Conservation (phyloP, 805 yeast genomes). For the Suhomyces pyralidae region DNA sequence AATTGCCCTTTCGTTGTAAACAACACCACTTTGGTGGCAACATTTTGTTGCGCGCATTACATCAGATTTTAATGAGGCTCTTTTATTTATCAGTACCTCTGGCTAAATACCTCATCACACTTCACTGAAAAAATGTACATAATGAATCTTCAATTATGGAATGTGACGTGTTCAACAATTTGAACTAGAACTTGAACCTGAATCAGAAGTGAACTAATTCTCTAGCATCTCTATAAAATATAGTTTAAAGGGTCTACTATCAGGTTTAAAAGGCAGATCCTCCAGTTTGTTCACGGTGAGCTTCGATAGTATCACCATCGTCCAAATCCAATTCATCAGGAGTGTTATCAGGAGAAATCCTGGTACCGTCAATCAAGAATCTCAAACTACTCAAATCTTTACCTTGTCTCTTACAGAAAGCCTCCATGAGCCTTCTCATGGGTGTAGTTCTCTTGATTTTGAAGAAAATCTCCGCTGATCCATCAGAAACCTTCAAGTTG, state of each 20-base stretch:
- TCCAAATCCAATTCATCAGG: slow-evolving; percentile 92
- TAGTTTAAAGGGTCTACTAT: background rate
- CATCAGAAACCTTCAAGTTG: slow-evolving; percentile 91
- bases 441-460: slow-evolving; percentile 92
- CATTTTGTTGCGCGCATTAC: background rate
- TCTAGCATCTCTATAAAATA: background rate
- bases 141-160: background rate
- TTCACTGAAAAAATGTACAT: background rate
- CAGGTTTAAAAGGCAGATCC: slow-evolving; percentile 31
- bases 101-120: background rate
- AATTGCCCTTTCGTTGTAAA: background rate
- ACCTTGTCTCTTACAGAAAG: slow-evolving; percentile 97
- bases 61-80: background rate
- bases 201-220: background rate
- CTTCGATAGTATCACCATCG: slow-evolving; percentile 95
- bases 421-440: slow-evolving; percentile 92
- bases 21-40: background rate
- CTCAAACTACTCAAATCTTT: slow-evolving; percentile 78
- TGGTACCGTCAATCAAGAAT: slow-evolving; percentile 89
- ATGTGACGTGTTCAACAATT: background rate
- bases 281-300: slow-evolving; percentile 92
- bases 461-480: slow-evolving; percentile 90
- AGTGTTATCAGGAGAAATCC: slow-evolving; percentile 83
- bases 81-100: background rate
- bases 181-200: background rate